Conservation (phyloP, 2,329 filamentous ascomycete genomes). For the Paraconiothyrium sp. region DNA sequence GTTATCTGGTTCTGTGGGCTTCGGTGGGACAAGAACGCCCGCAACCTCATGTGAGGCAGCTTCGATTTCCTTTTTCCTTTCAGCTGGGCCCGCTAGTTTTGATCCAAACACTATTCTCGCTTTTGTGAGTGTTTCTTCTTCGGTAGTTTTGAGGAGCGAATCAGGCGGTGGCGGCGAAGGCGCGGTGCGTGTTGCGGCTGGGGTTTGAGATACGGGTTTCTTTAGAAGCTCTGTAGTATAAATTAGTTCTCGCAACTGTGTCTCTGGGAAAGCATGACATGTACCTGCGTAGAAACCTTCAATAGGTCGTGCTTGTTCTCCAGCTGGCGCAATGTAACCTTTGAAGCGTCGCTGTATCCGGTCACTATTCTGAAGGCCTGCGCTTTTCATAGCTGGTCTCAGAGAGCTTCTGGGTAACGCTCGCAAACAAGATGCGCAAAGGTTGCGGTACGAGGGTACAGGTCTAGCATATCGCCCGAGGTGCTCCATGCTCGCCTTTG, state of each 20-base stretch:
- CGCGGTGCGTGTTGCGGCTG: conserved; percentile 44
- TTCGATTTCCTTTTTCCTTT: conserved; percentile 70
- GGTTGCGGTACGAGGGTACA: conserved; percentile 30
- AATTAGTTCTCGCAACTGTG: conserved; percentile 23
- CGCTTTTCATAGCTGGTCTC: conserved; percentile 17
- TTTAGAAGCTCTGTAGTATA: conserved; percentile 49
- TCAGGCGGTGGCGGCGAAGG: conserved; percentile 46
- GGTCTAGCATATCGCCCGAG: conserved; percentile 26
- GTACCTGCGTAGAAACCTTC: conserved; percentile 51
- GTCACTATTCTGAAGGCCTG: conserved; percentile 45
- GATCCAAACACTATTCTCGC: conserved; percentile 83
- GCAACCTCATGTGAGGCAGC: conserved; percentile 72
- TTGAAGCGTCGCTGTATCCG: conserved; percentile 48
- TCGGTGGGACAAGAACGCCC: conserved; percentile 83
- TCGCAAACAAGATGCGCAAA: conserved; percentile 39
- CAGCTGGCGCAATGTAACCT: conserved; percentile 47
- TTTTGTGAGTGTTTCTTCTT: conserved; percentile 65
- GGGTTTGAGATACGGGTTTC: conserved; percentile 36
- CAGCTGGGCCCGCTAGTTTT: conserved; percentile 76
- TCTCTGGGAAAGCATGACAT: background rate
- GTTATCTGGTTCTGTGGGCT: conserved; percentile 90
- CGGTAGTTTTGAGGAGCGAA: conserved; percentile 56
- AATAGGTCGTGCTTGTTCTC: conserved; percentile 51
- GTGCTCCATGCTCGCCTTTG: conserved; percentile 24
- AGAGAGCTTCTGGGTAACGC: conserved; percentile 24